Evolutionary conservation across 2,329 filamentous ascomycete genomes (phyloP).

Genomic region (Phaeosphaeriaceae sp.): DNA sequence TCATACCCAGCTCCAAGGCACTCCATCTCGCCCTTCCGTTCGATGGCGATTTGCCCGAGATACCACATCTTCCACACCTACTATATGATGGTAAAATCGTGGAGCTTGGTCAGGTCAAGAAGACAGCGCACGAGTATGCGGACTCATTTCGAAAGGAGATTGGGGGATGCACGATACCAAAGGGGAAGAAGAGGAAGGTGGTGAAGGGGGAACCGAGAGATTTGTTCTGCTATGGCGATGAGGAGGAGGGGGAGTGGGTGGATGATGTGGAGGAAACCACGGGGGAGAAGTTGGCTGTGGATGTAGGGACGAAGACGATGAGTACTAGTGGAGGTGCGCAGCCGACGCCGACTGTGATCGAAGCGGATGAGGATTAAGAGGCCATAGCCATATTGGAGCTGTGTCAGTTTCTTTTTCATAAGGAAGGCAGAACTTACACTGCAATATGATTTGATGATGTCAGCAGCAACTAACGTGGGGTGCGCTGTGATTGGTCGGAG

Average conservation of each 20-base stretch:
- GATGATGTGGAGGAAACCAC: constrained; percentile 23
- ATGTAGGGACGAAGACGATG: neutral
- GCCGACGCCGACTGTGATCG: neutral
- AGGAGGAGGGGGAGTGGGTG: constrained; percentile 39
- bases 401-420: too few species aligned
- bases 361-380: constrained; percentile 6
- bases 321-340: neutral
- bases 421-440: neutral
- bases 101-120: constrained; percentile 50
- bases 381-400: neutral
- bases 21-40: constrained; percentile 58
- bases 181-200: constrained; percentile 41
- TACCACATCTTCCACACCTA: constrained; percentile 65
- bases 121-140: constrained; percentile 61
- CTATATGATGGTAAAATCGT: constrained; percentile 67
- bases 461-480: neutral
- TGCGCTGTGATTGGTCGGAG: neutral
- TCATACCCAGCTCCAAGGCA: constrained; percentile 58
- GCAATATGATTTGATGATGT: neutral
- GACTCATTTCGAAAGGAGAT: constrained; percentile 67
- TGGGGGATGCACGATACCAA: constrained; percentile 67
- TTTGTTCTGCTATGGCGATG: constrained; percentile 68
- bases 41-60: constrained; percentile 55
- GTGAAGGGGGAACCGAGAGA: constrained; percentile 59
- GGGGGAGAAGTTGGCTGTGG: constrained; percentile 6